phyloP scores from a whole-genome alignment of 1,139 yeast genomes.

The Meyerozyma athensensis region DNA sequence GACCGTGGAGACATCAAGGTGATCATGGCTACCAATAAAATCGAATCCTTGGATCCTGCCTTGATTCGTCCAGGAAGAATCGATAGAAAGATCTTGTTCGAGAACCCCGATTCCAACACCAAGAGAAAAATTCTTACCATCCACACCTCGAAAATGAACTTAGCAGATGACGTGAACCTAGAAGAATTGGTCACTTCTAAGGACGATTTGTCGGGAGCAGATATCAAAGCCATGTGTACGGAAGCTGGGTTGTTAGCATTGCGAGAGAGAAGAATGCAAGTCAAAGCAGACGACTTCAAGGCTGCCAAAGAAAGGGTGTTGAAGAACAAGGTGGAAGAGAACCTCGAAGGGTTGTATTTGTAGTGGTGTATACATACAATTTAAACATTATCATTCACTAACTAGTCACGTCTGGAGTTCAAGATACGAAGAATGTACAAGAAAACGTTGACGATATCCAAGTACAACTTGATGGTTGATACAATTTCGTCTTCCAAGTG shows the following conservation, averaged over 20 bases:
- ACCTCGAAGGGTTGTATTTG: conserved; percentile 89
- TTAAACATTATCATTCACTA: not conserved
- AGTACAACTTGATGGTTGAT: conserved; percentile 70
- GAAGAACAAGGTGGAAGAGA: conserved; percentile 97
- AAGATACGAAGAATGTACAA: conserved; percentile 69
- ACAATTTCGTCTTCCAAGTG: conserved; percentile 85
- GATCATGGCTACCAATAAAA: conserved; percentile 97
- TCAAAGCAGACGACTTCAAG: conserved; percentile 89
- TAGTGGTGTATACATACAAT: conserved; percentile 20
- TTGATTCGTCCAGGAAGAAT: conserved; percentile 98
- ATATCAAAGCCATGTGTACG: conserved; percentile 96
- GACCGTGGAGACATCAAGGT: conserved; percentile 98
- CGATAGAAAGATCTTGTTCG: conserved; percentile 94
- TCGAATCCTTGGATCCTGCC: conserved; percentile 95
- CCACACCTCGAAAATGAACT: conserved; percentile 92
- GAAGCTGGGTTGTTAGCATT: conserved; percentile 96
- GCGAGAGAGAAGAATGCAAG: conserved; percentile 98
- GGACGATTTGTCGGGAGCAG: conserved; percentile 97
- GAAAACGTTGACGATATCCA: conserved; percentile 80
- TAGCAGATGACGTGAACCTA: conserved; percentile 80
- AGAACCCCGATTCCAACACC: conserved; percentile 90
- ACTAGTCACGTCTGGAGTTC: conserved; percentile 40
- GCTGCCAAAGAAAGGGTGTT: conserved; percentile 94
- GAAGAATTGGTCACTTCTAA: conserved; percentile 88
- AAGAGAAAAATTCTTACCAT: conserved; percentile 90